Base-by-base conservation (phyloP, 2,329 filamentous ascomycete genomes). In the Colletotrichum echinochloae region DNA sequence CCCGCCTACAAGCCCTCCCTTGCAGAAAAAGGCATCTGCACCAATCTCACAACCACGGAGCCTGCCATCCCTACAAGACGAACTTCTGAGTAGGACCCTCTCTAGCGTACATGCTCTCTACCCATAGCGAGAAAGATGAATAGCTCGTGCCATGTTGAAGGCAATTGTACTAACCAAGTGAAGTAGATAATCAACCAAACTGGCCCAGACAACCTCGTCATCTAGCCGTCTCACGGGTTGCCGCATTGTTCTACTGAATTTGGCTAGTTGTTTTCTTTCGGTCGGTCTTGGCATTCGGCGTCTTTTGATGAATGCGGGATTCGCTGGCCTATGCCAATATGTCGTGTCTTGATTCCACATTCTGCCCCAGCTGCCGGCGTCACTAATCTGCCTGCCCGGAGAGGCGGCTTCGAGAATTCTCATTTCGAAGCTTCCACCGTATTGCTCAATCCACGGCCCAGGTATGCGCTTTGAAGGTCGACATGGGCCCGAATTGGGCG, bases 221-320 rank as follows among this genome's bases (percentile, higher is more conserved):
- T 16, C 44, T 11, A 59, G 52, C 57, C 52, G 46, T 46, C 46
- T 63, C 7, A 23, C 39, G 37, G n/a, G 20, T 52, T 37, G 20
- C 51, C 12, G 26, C 49, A 66, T 46, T 51, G 64, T 48, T 44
- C 30, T 18, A 33, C 5, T 46, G 14, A 18, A 14, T 30, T 14
- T 12, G 30, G 30, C n/a, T 14, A 18, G 14, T 1, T 16, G 1
- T 28, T 30, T n/a, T 46, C 26, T 23, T n/a, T 28, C 28, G 11
- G 33, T 6, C 6, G 12, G 20, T 56, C 67, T 67, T 54, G 52
- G 51, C 44, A 62, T 12, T 28, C 33, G 12, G 12, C 55, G 46
- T 28, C 46, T 30, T 30, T 28, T 14, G 65, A 54, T 52, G 65
- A 54, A 62, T 46, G 52, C 68, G 59, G 68, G n/a, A 23, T 30